Evolutionary conservation across 306 rosid species (phyloP).

Genomic region (peach (Prunus persica)): Prunus_persica_NCBIv2 NC_034011.1:25758501-25759000

Average conservation of each 20-base stretch:
- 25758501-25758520: not conserved
- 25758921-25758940: not conserved
- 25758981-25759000: conserved; percentile 9
- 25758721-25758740: not conserved
- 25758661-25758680: not conserved
- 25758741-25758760: not conserved
- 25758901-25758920: not conserved
- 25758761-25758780: not conserved
- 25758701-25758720: not conserved
- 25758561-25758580: not conserved
- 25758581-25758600: not conserved
- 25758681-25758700: not conserved
- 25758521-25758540: not conserved
- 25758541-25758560: not conserved
- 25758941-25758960: conserved; percentile 9
- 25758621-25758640: not conserved
- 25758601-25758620: not conserved
- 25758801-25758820: not conserved
- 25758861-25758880: not conserved
- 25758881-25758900: too few species aligned
- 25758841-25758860: not conserved
- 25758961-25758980: not conserved
- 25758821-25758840: not conserved
- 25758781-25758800: not conserved
- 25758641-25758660: not conserved